These are phyloP conservation scores for Sordaria brevicollis DNA, from an alignment of 495 filamentous ascomycete genomes.

Conservation along the genomic window DNA sequence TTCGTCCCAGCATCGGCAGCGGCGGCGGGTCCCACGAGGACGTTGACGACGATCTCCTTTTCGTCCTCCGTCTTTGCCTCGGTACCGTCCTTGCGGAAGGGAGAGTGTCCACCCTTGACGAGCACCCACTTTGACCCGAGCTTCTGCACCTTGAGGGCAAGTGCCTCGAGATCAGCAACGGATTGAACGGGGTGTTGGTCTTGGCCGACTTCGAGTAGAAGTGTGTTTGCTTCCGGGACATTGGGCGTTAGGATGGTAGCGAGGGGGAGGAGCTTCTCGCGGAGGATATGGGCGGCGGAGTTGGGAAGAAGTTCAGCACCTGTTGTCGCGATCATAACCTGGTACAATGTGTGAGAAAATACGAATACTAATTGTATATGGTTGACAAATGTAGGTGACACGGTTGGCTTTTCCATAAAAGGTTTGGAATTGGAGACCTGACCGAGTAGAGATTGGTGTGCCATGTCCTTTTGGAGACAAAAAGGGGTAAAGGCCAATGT, in stretches of 20 bases:
- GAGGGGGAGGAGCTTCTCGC: slow-evolving; percentile 58
- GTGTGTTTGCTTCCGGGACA: slow-evolving; percentile 71
- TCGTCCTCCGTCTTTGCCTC: slow-evolving; percentile 46
- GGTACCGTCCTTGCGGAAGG: slow-evolving; percentile 52
- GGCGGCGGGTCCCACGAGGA: slow-evolving; percentile 49
- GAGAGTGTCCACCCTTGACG: slow-evolving; percentile 88
- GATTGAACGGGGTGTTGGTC: slow-evolving; percentile 38
- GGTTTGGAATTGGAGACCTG: not conserved
- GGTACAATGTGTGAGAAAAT: slow-evolving; percentile 2
- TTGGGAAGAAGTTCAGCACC: slow-evolving; percentile 66
- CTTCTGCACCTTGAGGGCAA: slow-evolving; percentile 55
- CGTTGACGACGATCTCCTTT: slow-evolving; percentile 57
- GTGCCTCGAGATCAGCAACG: slow-evolving; percentile 48
- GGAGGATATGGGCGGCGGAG: slow-evolving; percentile 54
- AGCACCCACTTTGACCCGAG: slow-evolving; percentile 73
- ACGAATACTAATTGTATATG: not conserved
- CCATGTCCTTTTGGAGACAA: not conserved
- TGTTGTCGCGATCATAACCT: slow-evolving; percentile 92
- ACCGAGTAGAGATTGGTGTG: not conserved
- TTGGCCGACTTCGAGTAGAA: slow-evolving; percentile 52
- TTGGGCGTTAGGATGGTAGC: slow-evolving; percentile 85
- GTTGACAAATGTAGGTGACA: not conserved
- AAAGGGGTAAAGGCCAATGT: not conserved
- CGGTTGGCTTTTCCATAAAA: not conserved
- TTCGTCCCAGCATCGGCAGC: slow-evolving; percentile 20